phyloP scores from a whole-genome alignment of 257 asterid genomes.

The Henckelia pumila region DNA sequence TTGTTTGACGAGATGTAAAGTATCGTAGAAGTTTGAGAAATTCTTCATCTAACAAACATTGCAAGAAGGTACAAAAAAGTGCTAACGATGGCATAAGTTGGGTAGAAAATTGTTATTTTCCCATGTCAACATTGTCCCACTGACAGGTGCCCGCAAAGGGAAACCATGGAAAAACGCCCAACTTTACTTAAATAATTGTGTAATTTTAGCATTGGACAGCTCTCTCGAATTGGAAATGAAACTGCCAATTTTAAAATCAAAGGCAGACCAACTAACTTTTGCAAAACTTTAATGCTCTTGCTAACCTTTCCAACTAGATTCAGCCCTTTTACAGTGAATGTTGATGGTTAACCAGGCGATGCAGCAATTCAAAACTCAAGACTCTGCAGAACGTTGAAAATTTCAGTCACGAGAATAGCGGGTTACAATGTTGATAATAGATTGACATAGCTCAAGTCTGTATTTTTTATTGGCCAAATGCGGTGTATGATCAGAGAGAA shows the following conservation, averaged over 20 bases:
- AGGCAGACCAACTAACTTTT: slow-evolving; percentile 24
- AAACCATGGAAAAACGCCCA: neutral
- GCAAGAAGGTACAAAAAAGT: slow-evolving; percentile 15
- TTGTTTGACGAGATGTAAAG: no score
- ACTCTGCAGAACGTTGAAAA: neutral
- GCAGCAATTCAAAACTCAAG: neutral
- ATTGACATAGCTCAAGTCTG: no score
- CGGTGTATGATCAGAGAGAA: no score
- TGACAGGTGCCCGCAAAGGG: slow-evolving; percentile 20
- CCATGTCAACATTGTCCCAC: slow-evolving; percentile 39
- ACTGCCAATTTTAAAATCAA: slow-evolving; percentile 27
- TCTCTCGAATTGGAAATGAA: slow-evolving; percentile 31
- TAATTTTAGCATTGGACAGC: slow-evolving; percentile 5
- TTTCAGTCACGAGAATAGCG: neutral
- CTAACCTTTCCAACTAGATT: slow-evolving; percentile 9
- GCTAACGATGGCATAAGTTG: slow-evolving; percentile 31
- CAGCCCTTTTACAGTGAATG: neutral
- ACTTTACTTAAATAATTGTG: neutral
- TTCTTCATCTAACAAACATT: no score
- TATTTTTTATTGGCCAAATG: no score
- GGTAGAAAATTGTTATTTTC: slow-evolving; percentile 27
- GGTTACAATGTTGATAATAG: no score
- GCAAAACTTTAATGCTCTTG: neutral
- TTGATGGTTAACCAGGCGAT: neutral
- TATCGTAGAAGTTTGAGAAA: no score